phyloP scores from a whole-genome alignment of 805 yeast species.

The Yarrowia sp. region DNA sequence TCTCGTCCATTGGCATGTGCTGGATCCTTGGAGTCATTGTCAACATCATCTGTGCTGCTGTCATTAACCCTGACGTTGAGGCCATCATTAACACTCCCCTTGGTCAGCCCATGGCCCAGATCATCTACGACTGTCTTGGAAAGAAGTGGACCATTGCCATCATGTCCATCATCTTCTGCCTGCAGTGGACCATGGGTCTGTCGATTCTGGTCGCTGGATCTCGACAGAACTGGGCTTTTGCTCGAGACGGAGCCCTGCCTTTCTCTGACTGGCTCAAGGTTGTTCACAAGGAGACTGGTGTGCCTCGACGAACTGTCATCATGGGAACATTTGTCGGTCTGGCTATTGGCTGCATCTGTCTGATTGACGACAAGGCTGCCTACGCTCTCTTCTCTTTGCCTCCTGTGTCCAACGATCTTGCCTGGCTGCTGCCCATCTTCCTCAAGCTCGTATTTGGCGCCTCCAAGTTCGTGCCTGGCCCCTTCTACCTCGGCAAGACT shows the following conservation, averaged over 20 bases:
- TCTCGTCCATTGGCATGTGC: constrained; percentile 64
- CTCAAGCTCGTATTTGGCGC: constrained; percentile 59
- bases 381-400: constrained; percentile 71
- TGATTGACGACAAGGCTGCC: constrained; percentile 67
- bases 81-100: constrained; percentile 55
- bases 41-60: constrained; percentile 61
- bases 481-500: constrained; percentile 64
- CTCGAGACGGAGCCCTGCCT: constrained; percentile 79
- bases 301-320: constrained; percentile 69
- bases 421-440: constrained; percentile 68
- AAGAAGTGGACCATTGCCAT: constrained; percentile 69
- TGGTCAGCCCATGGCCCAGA: constrained; percentile 72
- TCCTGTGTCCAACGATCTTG: constrained; percentile 66
- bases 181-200: constrained; percentile 72
- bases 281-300: constrained; percentile 62
- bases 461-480: constrained; percentile 65
- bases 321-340: constrained; percentile 61
- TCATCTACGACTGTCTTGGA: constrained; percentile 67
- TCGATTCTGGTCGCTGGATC: constrained; percentile 68
- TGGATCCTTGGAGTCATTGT: constrained; percentile 65
- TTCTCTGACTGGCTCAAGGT: constrained; percentile 61
- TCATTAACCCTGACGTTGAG: constrained; percentile 56
- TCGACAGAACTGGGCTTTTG: constrained; percentile 77
- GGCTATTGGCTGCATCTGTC: constrained; percentile 62
- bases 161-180: constrained; percentile 62